These are phyloP conservation scores for Cadophora sp. DNA, from an alignment of 2,329 filamentous ascomycete species.

Conservation along the genomic window DNA sequence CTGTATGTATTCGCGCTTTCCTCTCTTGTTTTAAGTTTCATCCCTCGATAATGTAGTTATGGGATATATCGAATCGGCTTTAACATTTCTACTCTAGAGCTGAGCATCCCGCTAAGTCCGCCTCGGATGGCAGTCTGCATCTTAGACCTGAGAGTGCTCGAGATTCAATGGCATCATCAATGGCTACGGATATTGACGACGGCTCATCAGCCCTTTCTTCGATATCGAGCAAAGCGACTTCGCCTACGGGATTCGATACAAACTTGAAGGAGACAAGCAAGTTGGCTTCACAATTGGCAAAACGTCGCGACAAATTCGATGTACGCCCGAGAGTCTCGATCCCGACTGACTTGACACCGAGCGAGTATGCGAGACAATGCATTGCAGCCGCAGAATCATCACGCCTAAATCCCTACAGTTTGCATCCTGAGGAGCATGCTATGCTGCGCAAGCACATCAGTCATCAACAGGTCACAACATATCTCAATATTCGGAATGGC, in stretches of 20 bases:
- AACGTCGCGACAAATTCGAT: conserved; percentile 55
- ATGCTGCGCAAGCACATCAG: conserved; percentile 84
- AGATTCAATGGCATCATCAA: conserved; percentile 59
- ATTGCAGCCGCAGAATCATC: conserved; percentile 89
- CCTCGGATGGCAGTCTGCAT: conserved; percentile 39
- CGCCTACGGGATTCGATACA: conserved; percentile 58
- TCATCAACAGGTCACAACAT: conserved; percentile 88
- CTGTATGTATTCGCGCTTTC: conserved; percentile 40
- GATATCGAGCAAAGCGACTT: conserved; percentile 68
- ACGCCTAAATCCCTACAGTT: conserved; percentile 84
- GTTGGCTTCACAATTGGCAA: conserved; percentile 37
- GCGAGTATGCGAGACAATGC: conserved; percentile 90
- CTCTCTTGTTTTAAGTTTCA: conserved; percentile 25
- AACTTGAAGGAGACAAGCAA: conserved; percentile 45
- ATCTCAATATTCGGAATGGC: conserved; percentile 94
- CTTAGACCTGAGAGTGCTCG: conserved; percentile 45
- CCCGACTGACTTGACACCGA: conserved; percentile 72
- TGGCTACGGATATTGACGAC: conserved; percentile 58
- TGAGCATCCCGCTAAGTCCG: conserved; percentile 33
- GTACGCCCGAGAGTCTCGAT: conserved; percentile 83
- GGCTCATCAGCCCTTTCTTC: conserved; percentile 58
- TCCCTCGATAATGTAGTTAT: conserved; percentile 15
- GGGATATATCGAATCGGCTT: conserved; percentile 23
- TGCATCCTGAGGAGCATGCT: conserved; percentile 85
- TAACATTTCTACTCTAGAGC: conserved; percentile 39